Evolutionary conservation across 805 yeast genomes (phyloP), one percentile per base, ranked within the genome.

Genomic region (Brettanomyces bruxellensis): DNA sequence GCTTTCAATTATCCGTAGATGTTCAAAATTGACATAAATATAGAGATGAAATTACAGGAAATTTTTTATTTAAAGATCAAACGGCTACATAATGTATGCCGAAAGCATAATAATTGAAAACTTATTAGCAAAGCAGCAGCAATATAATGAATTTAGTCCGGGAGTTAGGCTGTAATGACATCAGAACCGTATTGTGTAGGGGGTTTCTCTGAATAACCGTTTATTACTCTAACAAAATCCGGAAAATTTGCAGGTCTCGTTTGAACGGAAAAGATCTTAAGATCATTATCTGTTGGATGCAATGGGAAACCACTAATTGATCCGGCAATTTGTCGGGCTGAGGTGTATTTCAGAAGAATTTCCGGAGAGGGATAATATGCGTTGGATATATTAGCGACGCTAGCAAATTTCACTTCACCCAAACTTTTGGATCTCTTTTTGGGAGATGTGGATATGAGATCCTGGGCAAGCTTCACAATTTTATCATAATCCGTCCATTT

Each of bases 1-100:
- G 88, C 70, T 71, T 11, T 52, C 60, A 41, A 71, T 80, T 18
- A 60, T 79, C 42, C 64, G 61, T 35, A 67, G 65, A 13, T 58
- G 49, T 37, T 44, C 54, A 22, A 51, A 50, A 25, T 41, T 52
- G n/a, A 37, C 28, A 5, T 35, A 45, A 38, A n/a, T 28, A 44
- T 12, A 38, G 8, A 30, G 32, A 36, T 22, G 14, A 36, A 4
- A 23, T 38, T 28, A 28, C 32, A 2, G 18, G 18, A 18, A 18
- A 18, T 18, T 18, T 18, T 18, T 18, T 18, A 18, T 18, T 18
- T 18, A 18, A 18, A 18, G 18, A 18, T 18, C 18, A 18, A 18
- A 18, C 18, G 18, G 18, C 18, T 18, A 18, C 18, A 18, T 18
- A 18, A 18, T 18, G 18, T 18, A 18, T 18, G 18, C 18, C 18